Conservation (phyloP, 2,329 filamentous ascomycete species). For the Harringtonia aguacate region DNA sequence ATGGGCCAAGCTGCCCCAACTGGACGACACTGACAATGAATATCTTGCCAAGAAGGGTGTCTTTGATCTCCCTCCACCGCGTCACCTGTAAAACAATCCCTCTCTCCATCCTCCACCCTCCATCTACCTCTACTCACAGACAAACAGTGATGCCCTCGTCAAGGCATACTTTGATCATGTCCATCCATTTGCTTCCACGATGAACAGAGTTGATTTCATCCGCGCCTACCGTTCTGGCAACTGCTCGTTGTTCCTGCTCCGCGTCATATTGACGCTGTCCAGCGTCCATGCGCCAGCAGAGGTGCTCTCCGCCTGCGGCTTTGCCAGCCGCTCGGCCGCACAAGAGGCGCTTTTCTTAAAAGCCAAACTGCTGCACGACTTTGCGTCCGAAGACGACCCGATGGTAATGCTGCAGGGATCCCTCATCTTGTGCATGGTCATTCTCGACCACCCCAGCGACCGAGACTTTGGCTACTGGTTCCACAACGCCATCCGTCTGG, state of each 20-base stretch:
- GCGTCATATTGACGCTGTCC: constrained; percentile 13
- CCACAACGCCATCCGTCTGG: constrained; percentile 14
- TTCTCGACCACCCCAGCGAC: constrained; percentile 14
- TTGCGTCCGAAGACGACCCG: constrained; percentile 13
- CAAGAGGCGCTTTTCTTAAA: constrained; percentile 16
- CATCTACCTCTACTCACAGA: constrained; percentile 10
- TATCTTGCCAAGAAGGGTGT: constrained; percentile 16
- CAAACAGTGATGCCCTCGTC: constrained; percentile 13
- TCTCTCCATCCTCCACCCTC: constrained; percentile 7
- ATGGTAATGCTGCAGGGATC: constrained; percentile 16
- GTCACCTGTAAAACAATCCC: constrained; percentile 10
- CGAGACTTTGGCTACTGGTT: constrained; percentile 15
- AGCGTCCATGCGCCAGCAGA: constrained; percentile 14
- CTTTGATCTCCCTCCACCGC: constrained; percentile 14
- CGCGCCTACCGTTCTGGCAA: constrained; percentile 14
- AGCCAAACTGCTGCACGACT: constrained; percentile 15
- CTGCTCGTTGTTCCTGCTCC: constrained; percentile 15
- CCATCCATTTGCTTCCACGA: constrained; percentile 12
- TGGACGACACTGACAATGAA: constrained; percentile 15
- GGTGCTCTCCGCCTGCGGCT: constrained; percentile 14
- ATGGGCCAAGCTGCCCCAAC: constrained; percentile 12
- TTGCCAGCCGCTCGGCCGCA: constrained; percentile 12
- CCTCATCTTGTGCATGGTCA: constrained; percentile 15
- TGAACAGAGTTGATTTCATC: constrained; percentile 14
- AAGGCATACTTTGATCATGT: constrained; percentile 16